These are phyloP conservation scores for Eucalyptus polyanthemos DNA, from an alignment of 345 rosid genomes.

Conservation along the genomic window DNA sequence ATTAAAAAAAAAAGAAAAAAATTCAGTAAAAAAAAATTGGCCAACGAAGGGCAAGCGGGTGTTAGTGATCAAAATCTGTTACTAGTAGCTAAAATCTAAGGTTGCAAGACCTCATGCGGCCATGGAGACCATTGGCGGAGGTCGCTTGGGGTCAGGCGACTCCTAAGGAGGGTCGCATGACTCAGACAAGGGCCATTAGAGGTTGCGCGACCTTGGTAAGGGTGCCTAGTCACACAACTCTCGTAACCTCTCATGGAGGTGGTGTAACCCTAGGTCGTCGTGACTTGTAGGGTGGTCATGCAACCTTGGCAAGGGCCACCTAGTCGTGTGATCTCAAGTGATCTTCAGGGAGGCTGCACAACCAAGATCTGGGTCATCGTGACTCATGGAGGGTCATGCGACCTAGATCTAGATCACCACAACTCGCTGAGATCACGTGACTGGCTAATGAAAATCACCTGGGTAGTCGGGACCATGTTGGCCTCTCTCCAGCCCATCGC, in stretches of 20 bases:
- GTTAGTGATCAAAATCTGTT: accelerated
- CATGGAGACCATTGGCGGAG: accelerated
- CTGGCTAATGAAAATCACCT: accelerated
- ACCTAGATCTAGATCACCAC: no score
- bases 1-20: no score
- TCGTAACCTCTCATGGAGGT: no score
- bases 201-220: no score
- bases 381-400: accelerated
- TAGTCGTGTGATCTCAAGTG: no score
- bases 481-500: no score
- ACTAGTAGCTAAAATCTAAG: accelerated
- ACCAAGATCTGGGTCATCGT: no score
- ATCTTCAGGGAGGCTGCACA: no score
- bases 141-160: no score
- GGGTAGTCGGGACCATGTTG: accelerated
- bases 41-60: accelerated
- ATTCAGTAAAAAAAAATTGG: accelerated
- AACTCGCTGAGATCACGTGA: accelerated
- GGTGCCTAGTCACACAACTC: accelerated
- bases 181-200: accelerated
- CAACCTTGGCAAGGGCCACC: no score
- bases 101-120: no score
- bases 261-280: accelerated
- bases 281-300: accelerated
- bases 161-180: accelerated